Percentiles rank a stretch among this genome's conserved stretches.
These are phyloP conservation scores for Antitrichia curtipendula DNA, from an alignment of 225 moss, liverwort and hornwort genomes.

Conservation along the genomic window DNA sequence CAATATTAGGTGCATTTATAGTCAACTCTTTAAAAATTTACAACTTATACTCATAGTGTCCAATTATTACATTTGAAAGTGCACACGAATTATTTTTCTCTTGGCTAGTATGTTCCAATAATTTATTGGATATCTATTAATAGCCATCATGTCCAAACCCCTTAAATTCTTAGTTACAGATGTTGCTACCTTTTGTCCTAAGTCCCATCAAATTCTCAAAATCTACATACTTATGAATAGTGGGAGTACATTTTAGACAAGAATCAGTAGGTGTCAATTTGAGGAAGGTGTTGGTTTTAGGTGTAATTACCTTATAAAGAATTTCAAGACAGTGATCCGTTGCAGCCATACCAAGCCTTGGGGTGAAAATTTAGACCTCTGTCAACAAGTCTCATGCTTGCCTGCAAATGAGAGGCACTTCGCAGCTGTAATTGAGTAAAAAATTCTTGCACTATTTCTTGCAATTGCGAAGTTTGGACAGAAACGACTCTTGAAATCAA, in stretches of 20 bases:
- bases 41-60: no score
- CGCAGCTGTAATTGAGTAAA: background rate
- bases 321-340: background rate
- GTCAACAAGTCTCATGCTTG: background rate
- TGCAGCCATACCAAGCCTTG: background rate
- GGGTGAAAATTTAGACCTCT: background rate
- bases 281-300: accelerated
- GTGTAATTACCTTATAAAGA: background rate
- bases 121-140: no score
- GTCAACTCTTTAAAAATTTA: no score
- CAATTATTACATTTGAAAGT: no score
- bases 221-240: background rate
- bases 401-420: background rate
- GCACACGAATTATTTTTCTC: no score
- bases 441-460: background rate
- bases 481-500: background rate
- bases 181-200: no score
- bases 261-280: accelerated
- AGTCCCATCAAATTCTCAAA: no score
- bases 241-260: background rate
- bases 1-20: no score
- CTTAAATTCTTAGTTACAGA: no score
- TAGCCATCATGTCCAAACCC: no score
- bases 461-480: background rate
- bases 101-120: no score